Percentiles rank a stretch among this genome's conserved stretches.
Evolutionary conservation across 2,329 filamentous ascomycete species (phyloP).

Genomic region (Cladobotryum protrusum): DNA sequence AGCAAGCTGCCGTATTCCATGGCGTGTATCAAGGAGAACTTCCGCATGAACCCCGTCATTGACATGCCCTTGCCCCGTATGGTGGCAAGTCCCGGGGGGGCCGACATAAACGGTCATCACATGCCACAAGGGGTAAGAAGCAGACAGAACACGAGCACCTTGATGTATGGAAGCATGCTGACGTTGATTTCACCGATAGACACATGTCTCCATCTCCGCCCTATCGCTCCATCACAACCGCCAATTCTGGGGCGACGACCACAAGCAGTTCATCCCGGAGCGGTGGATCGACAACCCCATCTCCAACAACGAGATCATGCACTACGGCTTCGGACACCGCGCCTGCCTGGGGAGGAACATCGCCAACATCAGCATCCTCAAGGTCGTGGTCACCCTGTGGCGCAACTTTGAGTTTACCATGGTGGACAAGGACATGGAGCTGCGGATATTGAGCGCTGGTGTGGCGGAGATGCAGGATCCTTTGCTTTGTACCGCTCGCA

Average conservation of each 20-base stretch:
- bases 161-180: background rate
- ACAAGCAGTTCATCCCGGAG: background rate
- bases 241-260: background rate
- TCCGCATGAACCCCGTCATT: background rate
- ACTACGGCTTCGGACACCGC: background rate
- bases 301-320: background rate
- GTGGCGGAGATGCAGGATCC: too few relatives aligned
- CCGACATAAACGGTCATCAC: background rate
- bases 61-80: background rate
- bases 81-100: background rate
- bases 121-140: background rate
- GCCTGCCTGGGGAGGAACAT: conserved; percentile 1
- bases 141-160: too few relatives aligned
- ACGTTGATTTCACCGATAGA: background rate
- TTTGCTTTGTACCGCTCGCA: too few relatives aligned
- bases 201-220: background rate
- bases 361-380: conserved; percentile 1
- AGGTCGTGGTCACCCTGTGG: background rate
- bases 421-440: too few relatives aligned
- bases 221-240: too few relatives aligned
- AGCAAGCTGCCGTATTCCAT: background rate
- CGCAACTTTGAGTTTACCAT: too few relatives aligned
- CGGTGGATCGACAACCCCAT: background rate
- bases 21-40: conserved; percentile 2
- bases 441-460: too few relatives aligned